Conservation (phyloP, 1,284 basidiomycete species). For the Sporisorium graminicola region DNA sequence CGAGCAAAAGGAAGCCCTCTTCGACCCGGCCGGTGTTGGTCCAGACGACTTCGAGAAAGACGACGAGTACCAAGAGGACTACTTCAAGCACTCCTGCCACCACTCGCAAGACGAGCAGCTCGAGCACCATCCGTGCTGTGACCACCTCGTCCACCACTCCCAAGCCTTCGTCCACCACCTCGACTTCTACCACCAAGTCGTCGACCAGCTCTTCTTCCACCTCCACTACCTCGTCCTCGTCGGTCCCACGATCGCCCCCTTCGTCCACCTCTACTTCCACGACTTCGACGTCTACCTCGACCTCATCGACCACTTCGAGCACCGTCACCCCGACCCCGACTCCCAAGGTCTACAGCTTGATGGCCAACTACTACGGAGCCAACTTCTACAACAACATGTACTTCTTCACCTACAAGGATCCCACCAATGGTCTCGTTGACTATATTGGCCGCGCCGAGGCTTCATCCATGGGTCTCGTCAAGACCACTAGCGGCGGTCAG, state of each 20-base stretch:
- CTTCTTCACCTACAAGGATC: constrained; percentile 58
- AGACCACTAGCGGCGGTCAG: constrained; percentile 37
- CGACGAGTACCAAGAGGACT: constrained; percentile 1
- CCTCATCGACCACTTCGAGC: constrained; percentile 21
- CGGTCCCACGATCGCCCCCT: background rate
- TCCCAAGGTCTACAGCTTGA: constrained; percentile 40
- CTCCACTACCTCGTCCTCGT: too few species aligned
- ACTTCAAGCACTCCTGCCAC: constrained; percentile 9
- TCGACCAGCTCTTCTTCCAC: constrained; percentile 7
- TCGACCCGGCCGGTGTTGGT: background rate
- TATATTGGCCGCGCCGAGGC: constrained; percentile 37
- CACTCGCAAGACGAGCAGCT: constrained; percentile 14
- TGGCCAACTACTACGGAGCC: constrained; percentile 43
- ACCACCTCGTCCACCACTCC: constrained; percentile 8
- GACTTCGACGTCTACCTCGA: constrained; percentile 1
- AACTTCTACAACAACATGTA: constrained; percentile 59
- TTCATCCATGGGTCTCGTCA: constrained; percentile 33
- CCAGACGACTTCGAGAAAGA: background rate
- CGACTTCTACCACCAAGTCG: constrained; percentile 6
- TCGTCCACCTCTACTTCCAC: constrained; percentile 6
- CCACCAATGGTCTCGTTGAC: constrained; percentile 55
- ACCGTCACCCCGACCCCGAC: constrained; percentile 27
- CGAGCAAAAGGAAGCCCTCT: background rate
- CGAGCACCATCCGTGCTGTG: constrained; percentile 19
- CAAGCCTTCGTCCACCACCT: background rate